A percentile compares a stretch with the other conserved stretches of the same genome.
Conservation (phyloP, 169 alveolate genomes). For the Plasmodium vivax region DNA sequence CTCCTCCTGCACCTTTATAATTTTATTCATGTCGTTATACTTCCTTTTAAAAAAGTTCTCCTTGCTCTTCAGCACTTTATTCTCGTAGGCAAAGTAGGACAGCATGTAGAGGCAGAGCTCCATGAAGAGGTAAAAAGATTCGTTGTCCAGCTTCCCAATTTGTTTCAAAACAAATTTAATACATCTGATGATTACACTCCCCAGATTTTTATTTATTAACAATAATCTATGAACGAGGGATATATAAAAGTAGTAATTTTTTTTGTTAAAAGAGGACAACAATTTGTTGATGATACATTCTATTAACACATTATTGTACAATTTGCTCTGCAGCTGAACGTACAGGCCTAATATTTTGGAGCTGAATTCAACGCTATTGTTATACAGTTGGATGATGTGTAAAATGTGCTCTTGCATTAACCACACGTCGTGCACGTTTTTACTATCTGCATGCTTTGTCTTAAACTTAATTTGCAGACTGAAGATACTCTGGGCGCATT, state of each 20-base stretch:
- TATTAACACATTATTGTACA: slow-evolving; percentile 61
- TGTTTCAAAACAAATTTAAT: slow-evolving; percentile 52
- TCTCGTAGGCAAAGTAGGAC: slow-evolving; percentile 50
- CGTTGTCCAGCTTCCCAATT: slow-evolving; percentile 68
- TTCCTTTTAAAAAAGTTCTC: slow-evolving; percentile 72
- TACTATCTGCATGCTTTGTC: slow-evolving; percentile 24
- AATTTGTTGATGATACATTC: slow-evolving; percentile 63
- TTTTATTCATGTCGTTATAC: slow-evolving; percentile 69
- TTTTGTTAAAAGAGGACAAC: slow-evolving; percentile 38
- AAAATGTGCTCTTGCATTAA: slow-evolving; percentile 68
- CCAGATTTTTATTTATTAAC: slow-evolving; percentile 71
- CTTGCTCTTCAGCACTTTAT: slow-evolving; percentile 46
- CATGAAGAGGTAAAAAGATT: slow-evolving; percentile 67
- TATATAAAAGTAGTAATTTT: slow-evolving; percentile 59
- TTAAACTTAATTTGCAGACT: slow-evolving; percentile 50
- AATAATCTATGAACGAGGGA: slow-evolving; percentile 58
- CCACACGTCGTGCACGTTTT: slow-evolving; percentile 72
- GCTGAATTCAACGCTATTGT: slow-evolving; percentile 61
- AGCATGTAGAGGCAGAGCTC: slow-evolving; percentile 54
- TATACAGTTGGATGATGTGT: slow-evolving; percentile 58
- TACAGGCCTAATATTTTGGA: slow-evolving; percentile 58
- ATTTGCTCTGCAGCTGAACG: slow-evolving; percentile 70
- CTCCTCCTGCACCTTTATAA: slow-evolving; percentile 32
- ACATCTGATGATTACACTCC: slow-evolving; percentile 65
- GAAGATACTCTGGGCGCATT: slow-evolving; percentile 32